Conservation (phyloP, 768 basidiomycete species). For the Lyophyllum semitale region DNA sequence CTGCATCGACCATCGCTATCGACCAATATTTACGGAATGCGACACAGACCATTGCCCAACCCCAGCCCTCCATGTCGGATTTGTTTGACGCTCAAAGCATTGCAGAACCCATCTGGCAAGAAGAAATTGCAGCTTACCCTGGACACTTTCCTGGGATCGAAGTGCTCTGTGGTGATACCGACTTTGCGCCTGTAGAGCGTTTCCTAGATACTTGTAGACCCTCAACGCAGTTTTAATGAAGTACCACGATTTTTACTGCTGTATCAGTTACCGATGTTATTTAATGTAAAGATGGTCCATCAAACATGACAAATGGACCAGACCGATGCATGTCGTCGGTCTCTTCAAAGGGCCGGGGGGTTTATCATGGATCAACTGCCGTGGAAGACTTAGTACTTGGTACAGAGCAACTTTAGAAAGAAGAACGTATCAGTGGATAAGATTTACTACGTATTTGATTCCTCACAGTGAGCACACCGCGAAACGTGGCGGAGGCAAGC, state of each 20-base stretch:
- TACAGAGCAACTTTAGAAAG: no score
- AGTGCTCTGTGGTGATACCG: neutral
- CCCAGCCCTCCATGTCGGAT: slow-evolving; percentile 9
- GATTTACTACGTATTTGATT: slow-evolving; percentile 19
- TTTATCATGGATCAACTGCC: neutral
- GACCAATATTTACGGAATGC: slow-evolving; percentile 7
- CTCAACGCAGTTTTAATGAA: neutral
- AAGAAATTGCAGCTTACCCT: neutral
- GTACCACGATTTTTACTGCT: no score
- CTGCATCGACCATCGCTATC: neutral
- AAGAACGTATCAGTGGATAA: slow-evolving; percentile 26
- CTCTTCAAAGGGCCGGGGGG: no score
- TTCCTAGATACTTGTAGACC: slow-evolving; percentile 8
- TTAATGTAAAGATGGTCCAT: no score
- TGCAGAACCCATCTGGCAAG: slow-evolving; percentile 6
- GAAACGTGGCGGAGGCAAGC: slow-evolving; percentile 16
- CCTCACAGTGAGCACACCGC: slow-evolving; percentile 1
- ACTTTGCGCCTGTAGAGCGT: neutral
- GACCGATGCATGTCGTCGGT: no score
- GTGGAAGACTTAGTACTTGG: slow-evolving; percentile 19
- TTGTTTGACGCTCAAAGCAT: slow-evolving; percentile 1
- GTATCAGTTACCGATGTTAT: no score
- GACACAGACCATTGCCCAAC: slow-evolving; percentile 8
- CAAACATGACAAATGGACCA: neutral
- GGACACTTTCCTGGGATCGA: slow-evolving; percentile 10